A percentile compares a stretch with the other conserved stretches of the same genome.
Conservation (phyloP, 495 filamentous ascomycete species). For the Filosporella fistucella region DNA sequence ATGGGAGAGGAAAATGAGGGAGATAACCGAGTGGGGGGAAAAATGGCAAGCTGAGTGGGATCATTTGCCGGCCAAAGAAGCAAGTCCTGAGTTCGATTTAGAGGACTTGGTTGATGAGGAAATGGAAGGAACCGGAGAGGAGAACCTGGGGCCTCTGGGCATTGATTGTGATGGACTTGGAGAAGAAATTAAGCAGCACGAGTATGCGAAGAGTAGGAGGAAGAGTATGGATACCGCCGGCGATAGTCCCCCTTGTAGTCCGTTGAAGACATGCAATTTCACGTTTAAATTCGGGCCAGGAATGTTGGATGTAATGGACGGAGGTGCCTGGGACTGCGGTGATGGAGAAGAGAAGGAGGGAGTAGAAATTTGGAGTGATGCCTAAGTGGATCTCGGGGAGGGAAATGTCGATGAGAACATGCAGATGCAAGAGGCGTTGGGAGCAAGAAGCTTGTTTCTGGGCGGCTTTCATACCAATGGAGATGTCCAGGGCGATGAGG, state of each 20-base stretch:
- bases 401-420: background rate
- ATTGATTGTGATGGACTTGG: constrained; percentile 11
- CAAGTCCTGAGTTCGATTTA: background rate
- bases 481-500: no score
- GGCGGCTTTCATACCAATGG: no score
- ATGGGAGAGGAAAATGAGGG: constrained; percentile 9
- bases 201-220: background rate
- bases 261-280: background rate
- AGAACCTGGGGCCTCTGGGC: constrained; percentile 2
- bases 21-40: background rate
- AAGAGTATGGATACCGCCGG: background rate
- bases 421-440: background rate
- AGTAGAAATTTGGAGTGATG: no score
- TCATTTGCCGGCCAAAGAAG: background rate
- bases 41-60: background rate
- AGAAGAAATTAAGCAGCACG: background rate
- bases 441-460: background rate
- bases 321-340: no score
- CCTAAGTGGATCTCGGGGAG: constrained; percentile 1
- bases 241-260: background rate
- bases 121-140: no score
- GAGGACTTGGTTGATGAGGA: no score
- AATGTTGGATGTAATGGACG: no score
- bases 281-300: constrained; percentile 4
- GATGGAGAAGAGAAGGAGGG: no score